Evolutionary conservation across 305 asterid genomes (phyloP), one percentile per base, ranked within the genome.

Genomic region (Rubia peregrina): DNA sequence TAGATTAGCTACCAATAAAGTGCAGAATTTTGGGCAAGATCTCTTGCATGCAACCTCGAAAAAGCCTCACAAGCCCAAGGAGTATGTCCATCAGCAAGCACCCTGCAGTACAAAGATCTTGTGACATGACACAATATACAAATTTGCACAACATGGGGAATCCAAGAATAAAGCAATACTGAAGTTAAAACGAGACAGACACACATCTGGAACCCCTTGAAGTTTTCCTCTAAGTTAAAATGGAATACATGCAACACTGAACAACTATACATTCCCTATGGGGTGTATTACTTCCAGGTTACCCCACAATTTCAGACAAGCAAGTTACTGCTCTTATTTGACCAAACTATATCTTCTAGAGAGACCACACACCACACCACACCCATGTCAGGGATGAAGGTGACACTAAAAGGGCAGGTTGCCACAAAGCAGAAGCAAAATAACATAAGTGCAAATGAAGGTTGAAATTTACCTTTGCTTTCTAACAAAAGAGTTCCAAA

Each of bases 61-160:
- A 95, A 95, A 38, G 97, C 98, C 82, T 92, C 99, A 41, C 98
- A 95, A 16, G 98, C 97, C 99, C 99, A 95, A 30, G 97, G 88
- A 79, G 89, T 80, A 76, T 95, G 99, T 72, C 96, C 99, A 78
- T 95, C 99, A 63, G 99, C 99, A 84, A 92, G 82, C 70, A 92
- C 99, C 84, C 99, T 90, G 92, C 82, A 74, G 74, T 73, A 65
- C 61, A 40, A 19, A 14, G 48, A 68, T 30, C 62, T 73, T 14
- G 1, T 21, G 57, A 46, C 14, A 69, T 17, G 9, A 55, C 9
- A 19, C 66, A 69, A 5, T 55, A 16, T 11, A 1, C 40, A 48
- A n/a, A 7, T 11, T 55, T 59, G 67, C 26, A 66, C 19, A 36
- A 0, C 5, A 33, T 67, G 24, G 10, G 14, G 16, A 21, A 30